phyloP scores from a whole-genome alignment of 2,329 filamentous ascomycete species.

The Pseudocercospora vitis region DNA sequence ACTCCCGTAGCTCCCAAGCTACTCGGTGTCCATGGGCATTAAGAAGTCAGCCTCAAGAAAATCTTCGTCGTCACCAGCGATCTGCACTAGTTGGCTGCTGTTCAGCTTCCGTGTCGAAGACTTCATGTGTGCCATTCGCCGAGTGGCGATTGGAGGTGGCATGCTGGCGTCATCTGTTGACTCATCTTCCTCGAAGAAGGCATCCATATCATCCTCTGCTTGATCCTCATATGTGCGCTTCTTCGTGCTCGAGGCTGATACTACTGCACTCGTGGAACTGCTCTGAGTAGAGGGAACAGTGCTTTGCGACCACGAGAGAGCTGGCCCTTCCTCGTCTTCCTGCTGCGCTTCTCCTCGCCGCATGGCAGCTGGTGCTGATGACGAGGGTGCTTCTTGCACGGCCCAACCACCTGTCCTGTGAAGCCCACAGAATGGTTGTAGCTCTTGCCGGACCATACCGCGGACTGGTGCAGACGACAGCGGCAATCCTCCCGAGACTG shows the following conservation, averaged over 20 bases:
- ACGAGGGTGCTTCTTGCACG: conserved; percentile 50
- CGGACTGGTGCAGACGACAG: conserved; percentile 34
- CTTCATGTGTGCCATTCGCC: conserved; percentile 32
- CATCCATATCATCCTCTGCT: conserved; percentile 39
- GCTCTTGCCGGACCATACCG: conserved; percentile 51
- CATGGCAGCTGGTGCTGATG: conserved; percentile 30
- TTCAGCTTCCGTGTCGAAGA: conserved; percentile 35
- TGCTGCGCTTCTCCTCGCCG: conserved; percentile 3
- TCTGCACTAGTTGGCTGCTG: conserved; percentile 40
- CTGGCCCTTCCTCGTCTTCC: conserved; percentile 17
- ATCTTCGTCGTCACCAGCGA: conserved; percentile 50
- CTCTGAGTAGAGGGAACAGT: conserved; percentile 43
- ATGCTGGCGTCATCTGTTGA: conserved; percentile 12
- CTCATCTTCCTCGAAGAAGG: conserved; percentile 34
- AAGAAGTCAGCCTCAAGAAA: conserved; percentile 70
- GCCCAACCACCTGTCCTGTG: conserved; percentile 70
- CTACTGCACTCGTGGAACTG: conserved; percentile 35
- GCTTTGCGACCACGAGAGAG: conserved; percentile 38
- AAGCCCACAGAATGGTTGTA: conserved; percentile 78
- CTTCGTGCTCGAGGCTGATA: conserved; percentile 15
- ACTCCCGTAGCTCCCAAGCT: not conserved
- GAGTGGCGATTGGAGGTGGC: not conserved
- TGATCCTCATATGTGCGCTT: conserved; percentile 41
- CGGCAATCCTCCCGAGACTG: conserved; percentile 31
- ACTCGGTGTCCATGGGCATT: conserved; percentile 31